A percentile compares a stretch with the other conserved stretches of the same genome.
Evolutionary conservation across 352 stramenopile species (phyloP).

Genomic region (Phytophthora pinifolia): DNA sequence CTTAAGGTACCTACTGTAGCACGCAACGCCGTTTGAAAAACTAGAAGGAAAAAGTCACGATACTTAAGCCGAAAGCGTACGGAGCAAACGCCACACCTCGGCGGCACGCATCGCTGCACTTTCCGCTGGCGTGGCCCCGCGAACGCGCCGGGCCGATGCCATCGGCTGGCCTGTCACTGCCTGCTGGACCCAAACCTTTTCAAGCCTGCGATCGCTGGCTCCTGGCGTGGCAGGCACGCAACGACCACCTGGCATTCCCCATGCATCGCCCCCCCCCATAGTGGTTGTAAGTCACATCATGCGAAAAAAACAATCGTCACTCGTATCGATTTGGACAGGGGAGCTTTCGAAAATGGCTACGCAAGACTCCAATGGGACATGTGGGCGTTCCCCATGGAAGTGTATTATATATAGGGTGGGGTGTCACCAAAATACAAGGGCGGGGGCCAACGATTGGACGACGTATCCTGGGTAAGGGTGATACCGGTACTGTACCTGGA

Average conservation of each 20-base stretch:
- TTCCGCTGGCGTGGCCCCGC: slow-evolving; percentile 1
- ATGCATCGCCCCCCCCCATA: slow-evolving; percentile 18
- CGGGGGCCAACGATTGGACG: no score
- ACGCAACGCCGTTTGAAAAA: no score
- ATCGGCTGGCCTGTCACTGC: slow-evolving; percentile 4
- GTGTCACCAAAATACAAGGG: no score
- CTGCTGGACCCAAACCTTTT: background rate
- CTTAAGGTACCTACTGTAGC: no score
- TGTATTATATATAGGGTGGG: no score
- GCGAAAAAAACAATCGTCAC: slow-evolving; percentile 6
- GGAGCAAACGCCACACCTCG: no score
- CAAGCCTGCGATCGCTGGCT: slow-evolving; percentile 6
- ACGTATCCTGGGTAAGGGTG: no score
- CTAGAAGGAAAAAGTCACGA: no score
- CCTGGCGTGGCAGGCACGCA: no score
- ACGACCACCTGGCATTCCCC: slow-evolving; percentile 16
- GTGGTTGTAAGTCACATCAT: slow-evolving; percentile 17
- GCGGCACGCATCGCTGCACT: background rate
- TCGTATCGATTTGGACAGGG: slow-evolving; percentile 17
- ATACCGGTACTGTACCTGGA: no score
- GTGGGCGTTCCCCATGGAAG: no score
- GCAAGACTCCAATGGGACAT: no score
- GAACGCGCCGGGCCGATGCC: background rate
- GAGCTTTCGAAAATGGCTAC: slow-evolving; percentile 15
- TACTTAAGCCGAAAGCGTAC: background rate